Percentiles rank a stretch among this genome's conserved stretches.
These are phyloP conservation scores for Rhodosporidiobolus sp. DNA, from an alignment of 768 basidiomycete genomes.

Conservation along the genomic window DNA sequence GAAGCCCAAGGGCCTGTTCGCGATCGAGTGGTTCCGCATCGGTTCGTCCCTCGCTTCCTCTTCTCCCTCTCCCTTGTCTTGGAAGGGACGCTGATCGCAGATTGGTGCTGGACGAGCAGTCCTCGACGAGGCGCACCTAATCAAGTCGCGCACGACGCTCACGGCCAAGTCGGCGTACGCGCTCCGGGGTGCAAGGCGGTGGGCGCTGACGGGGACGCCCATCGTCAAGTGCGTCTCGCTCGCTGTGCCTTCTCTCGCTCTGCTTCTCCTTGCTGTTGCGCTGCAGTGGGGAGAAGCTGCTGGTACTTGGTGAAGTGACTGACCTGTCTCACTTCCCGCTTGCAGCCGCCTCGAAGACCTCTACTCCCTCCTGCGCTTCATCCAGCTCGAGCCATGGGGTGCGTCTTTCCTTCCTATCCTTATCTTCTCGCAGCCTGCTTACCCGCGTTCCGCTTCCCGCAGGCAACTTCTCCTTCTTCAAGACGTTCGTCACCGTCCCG, in stretches of 20 bases:
- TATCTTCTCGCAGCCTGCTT: too few species aligned
- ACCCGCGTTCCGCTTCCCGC: not conserved
- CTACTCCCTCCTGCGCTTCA: conserved; percentile 66
- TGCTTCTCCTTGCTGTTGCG: too few species aligned
- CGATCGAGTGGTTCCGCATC: conserved; percentile 44
- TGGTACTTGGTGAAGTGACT: not conserved
- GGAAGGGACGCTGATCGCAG: conserved; percentile 56
- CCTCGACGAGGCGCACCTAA: conserved; percentile 91
- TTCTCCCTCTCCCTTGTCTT: not conserved
- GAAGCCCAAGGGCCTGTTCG: conserved; percentile 35
- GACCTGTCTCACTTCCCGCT: not conserved
- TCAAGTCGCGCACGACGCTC: conserved; percentile 83
- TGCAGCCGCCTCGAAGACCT: conserved; percentile 57
- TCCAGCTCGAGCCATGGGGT: conserved; percentile 48
- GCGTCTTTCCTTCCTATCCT: not conserved
- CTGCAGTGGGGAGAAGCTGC: not conserved
- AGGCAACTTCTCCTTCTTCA: conserved; percentile 65
- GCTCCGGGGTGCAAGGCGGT: conserved; percentile 70
- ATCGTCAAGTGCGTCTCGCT: conserved; percentile 92
- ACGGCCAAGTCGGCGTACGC: conserved; percentile 84
- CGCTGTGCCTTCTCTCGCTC: too few species aligned
- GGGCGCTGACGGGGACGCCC: conserved; percentile 94
- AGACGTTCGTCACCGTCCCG: conserved; percentile 82
- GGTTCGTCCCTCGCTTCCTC: conserved; percentile 15
- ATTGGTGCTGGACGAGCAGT: conserved; percentile 52